A percentile compares a stretch with the other conserved stretches of the same genome.
phyloP scores from a whole-genome alignment of 2,329 filamentous ascomycete species.

The Pseudovirgaria hyperparasitica region DNA sequence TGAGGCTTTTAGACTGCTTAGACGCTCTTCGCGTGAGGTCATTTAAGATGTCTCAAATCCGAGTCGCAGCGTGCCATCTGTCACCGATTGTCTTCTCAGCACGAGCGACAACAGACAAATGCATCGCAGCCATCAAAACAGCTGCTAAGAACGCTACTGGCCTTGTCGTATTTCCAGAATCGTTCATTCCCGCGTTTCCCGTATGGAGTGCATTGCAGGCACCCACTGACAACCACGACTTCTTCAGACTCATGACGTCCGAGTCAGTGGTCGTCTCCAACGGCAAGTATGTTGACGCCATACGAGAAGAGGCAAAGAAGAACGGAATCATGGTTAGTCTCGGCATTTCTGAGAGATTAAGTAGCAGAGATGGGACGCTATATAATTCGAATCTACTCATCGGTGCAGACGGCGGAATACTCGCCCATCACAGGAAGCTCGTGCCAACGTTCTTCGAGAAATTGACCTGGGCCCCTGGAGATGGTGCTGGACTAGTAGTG shows the following conservation, averaged over 20 bases:
- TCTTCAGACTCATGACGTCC: conserved; percentile 36
- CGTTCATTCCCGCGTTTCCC: conserved; percentile 41
- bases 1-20: too few species aligned
- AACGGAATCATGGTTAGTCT: conserved; percentile 31
- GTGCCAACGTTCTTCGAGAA: conserved; percentile 47
- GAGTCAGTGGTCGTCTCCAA: conserved; percentile 33
- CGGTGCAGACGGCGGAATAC: conserved; percentile 28
- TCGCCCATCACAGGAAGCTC: conserved; percentile 42
- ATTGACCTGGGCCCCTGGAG: conserved; percentile 40
- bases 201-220: conserved; percentile 36
- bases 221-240: conserved; percentile 37
- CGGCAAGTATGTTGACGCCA: conserved; percentile 31
- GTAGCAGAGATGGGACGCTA: conserved; percentile 31
- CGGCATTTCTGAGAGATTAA: conserved; percentile 37
- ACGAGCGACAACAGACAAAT: conserved; percentile 33
- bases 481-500: conserved; percentile 37
- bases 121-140: conserved; percentile 31
- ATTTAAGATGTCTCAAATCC: too few species aligned
- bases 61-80: conserved; percentile 15
- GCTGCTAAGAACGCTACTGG: conserved; percentile 33
- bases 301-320: conserved; percentile 28
- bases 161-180: conserved; percentile 42
- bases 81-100: conserved; percentile 37
- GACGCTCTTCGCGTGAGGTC: too few species aligned
- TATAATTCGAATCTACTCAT: conserved; percentile 43